These are phyloP conservation scores for Penicillium sp. DNA, from an alignment of 2,329 filamentous ascomycete genomes.

Conservation along the genomic window DNA sequence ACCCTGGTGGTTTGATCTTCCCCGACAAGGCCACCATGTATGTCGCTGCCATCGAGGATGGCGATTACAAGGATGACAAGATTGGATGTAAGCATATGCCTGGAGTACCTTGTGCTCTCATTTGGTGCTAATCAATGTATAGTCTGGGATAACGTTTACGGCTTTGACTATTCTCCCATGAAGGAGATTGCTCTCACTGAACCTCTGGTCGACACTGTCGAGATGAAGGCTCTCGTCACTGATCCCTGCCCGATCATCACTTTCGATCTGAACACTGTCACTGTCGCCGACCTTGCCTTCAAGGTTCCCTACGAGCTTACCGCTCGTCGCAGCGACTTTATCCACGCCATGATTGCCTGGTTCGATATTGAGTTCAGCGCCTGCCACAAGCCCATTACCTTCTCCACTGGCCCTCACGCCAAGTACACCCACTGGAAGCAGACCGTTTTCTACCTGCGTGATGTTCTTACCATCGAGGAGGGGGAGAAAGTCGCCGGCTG, in stretches of 20 bases:
- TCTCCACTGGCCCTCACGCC: slow-evolving; percentile 95
- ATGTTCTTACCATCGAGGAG: slow-evolving; percentile 86
- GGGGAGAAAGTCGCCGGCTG: slow-evolving; percentile 74
- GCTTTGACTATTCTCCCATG: slow-evolving; percentile 92
- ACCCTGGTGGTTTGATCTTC: slow-evolving; percentile 87
- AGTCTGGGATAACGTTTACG: slow-evolving; percentile 99
- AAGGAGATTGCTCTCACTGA: slow-evolving; percentile 92
- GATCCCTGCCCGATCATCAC: slow-evolving; percentile 82
- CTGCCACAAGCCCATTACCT: slow-evolving; percentile 96
- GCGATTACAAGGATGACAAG: slow-evolving; percentile 99
- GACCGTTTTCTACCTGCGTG: slow-evolving; percentile 95
- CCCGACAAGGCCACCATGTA: slow-evolving; percentile 98
- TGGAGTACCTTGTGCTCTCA: not conserved
- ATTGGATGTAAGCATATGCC: slow-evolving; percentile 76
- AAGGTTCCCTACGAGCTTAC: slow-evolving; percentile 71
- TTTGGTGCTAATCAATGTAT: slow-evolving; percentile 26
- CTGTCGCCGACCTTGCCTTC: slow-evolving; percentile 79
- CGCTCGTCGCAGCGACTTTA: slow-evolving; percentile 83
- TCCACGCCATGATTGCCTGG: slow-evolving; percentile 96
- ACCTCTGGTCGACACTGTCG: slow-evolving; percentile 95
- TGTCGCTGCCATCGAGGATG: slow-evolving; percentile 94
- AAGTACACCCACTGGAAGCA: slow-evolving; percentile 99
- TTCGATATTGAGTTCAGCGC: slow-evolving; percentile 99
- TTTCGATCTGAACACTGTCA: slow-evolving; percentile 91
- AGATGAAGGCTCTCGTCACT: slow-evolving; percentile 94